Conservation (phyloP, 805 yeast species). For the Starmera caribaea region DNA sequence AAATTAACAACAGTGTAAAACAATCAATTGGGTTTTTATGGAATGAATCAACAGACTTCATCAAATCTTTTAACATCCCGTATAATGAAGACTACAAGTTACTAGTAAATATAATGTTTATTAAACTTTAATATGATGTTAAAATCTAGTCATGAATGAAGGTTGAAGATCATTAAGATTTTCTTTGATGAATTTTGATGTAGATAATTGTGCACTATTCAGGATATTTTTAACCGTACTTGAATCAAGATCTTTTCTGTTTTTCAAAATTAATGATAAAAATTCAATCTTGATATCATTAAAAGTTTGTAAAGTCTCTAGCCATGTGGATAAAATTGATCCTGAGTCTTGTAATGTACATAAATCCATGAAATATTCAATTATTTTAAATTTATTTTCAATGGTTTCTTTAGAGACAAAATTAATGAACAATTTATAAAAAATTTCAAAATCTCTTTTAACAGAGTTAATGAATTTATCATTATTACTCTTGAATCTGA, state of each 20-base stretch:
- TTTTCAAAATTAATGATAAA: slow-evolving; percentile 50
- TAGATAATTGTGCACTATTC: background rate
- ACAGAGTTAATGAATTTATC: slow-evolving; percentile 39
- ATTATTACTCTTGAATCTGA: slow-evolving; percentile 32
- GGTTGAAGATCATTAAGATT: slow-evolving; percentile 1
- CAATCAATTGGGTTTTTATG: slow-evolving; percentile 44
- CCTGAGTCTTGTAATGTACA: slow-evolving; percentile 34
- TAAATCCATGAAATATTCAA: slow-evolving; percentile 55
- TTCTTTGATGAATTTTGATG: background rate
- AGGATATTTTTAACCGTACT: background rate
- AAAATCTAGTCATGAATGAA: slow-evolving; percentile 3
- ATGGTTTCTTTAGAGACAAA: slow-evolving; percentile 31
- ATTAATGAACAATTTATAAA: slow-evolving; percentile 43
- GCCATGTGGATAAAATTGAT: slow-evolving; percentile 48
- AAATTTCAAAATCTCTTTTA: slow-evolving; percentile 48
- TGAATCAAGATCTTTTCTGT: slow-evolving; percentile 26
- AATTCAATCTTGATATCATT: slow-evolving; percentile 73
- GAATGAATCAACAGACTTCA: slow-evolving; percentile 50
- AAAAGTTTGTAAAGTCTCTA: slow-evolving; percentile 50
- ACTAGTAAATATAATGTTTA: slow-evolving; percentile 1
- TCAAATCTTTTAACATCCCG: slow-evolving; percentile 25
- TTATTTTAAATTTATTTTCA: slow-evolving; percentile 41
- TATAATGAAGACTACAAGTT: slow-evolving; percentile 14
- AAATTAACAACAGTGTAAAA: slow-evolving; percentile 13
- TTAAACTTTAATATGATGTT: too few relatives aligned